These are phyloP conservation scores for Pseudogymnoascus sp. DNA, from an alignment of 2,329 filamentous ascomycete species.

Conservation along the genomic window DNA sequence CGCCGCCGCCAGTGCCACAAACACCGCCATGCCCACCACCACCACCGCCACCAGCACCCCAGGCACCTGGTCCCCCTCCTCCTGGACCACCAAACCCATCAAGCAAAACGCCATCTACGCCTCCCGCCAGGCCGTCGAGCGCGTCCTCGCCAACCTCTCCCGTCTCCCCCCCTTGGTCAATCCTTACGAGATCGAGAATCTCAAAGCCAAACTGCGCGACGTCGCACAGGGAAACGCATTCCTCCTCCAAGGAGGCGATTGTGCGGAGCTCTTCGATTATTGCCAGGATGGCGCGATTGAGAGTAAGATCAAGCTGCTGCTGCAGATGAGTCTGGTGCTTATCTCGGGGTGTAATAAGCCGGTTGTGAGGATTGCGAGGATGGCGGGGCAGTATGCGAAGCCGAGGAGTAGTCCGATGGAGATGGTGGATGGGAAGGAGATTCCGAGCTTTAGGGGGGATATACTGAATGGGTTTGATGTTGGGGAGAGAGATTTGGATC, in stretches of 20 bases:
- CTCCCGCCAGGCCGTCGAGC: slow-evolving; percentile 48
- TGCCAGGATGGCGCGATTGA: slow-evolving; percentile 85
- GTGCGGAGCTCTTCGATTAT: slow-evolving; percentile 95
- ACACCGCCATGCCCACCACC: not conserved
- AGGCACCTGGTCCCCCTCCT: slow-evolving; percentile 46
- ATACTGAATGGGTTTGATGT: slow-evolving; percentile 84
- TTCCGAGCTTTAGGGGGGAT: slow-evolving; percentile 88
- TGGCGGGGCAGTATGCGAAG: slow-evolving; percentile 97
- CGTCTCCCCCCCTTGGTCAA: slow-evolving; percentile 71
- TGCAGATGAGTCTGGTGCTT: slow-evolving; percentile 94
- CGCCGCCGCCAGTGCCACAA: not conserved
- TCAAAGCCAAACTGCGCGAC: slow-evolving; percentile 72
- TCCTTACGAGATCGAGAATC: slow-evolving; percentile 66
- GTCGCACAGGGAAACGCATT: slow-evolving; percentile 88
- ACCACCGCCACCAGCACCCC: not conserved
- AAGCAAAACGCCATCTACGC: slow-evolving; percentile 67
- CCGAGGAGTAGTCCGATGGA: slow-evolving; percentile 85
- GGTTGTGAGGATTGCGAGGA: slow-evolving; percentile 87
- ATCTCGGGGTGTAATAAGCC: slow-evolving; percentile 78
- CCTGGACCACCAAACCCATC: slow-evolving; percentile 71
- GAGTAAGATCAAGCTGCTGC: slow-evolving; percentile 88
- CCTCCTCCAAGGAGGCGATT: slow-evolving; percentile 91
- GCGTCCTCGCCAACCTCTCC: slow-evolving; percentile 54
- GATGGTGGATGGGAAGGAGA: slow-evolving; percentile 65
- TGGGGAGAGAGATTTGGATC: slow-evolving; percentile 72